Evolutionary conservation across 768 basidiomycete genomes (phyloP), one percentile per base, ranked within the genome.

Genomic region (Phaeolepiota aurea): DNA sequence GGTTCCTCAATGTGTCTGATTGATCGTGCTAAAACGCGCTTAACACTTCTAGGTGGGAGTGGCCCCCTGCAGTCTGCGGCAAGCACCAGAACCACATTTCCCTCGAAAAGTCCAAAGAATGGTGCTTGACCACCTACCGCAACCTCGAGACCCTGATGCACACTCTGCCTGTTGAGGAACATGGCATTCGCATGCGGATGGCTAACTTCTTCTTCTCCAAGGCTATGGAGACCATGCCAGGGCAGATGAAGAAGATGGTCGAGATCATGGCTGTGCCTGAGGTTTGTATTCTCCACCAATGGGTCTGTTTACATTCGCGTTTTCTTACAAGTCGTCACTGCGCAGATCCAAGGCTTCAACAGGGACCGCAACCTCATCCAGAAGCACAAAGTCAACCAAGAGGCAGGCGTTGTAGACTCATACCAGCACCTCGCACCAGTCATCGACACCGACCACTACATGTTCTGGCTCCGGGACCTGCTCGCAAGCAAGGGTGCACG

Each of bases 31-130:
- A 28, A 25, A 33, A 11, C 13, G 12, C 18, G 19, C 12, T 22
- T 38, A 34, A n/a, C n/a, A n/a, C n/a, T n/a, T 37, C 18, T 35
- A 57, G 58, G 15, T 64, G 64, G 64, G 64, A 65, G 42, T 64
- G 54, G 45, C 63, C 63, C 1, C 63, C 64, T 13, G 64, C 64
- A 2, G 64, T 65, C 14, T 64, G 64, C 44, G 64, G 64, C 33
- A 50, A 57, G 28, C 63, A 65, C 47, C 61, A 61, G 3, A 61
- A 63, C 49, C 42, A 49, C n/a, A 54, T 56, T 37, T 65, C 62
- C 5, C 50, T 64, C 7, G 46, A 42, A 11, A 54, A 58, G 34
- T 61, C 64, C 9, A 61, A 62, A 32, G 35, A 49, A 14, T 65
- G 62, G 64, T 58, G 56, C 46, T 56, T 64, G 59, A 56, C 54